Conservation (phyloP, 805 yeast species). For the Wickerhamiella brachini region DNA sequence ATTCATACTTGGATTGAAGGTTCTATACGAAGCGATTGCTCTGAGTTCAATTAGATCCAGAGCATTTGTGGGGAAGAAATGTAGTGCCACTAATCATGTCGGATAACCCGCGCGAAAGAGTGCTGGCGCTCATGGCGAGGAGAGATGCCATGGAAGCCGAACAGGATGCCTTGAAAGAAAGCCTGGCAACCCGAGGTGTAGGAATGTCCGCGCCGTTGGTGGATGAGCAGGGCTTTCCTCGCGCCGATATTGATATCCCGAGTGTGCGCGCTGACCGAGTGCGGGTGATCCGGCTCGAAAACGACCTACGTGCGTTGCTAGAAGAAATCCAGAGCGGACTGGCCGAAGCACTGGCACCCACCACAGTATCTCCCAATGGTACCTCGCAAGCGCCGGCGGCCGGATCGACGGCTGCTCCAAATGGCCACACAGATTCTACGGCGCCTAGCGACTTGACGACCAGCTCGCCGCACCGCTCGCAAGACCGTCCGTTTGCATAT, state of each 20-base stretch:
- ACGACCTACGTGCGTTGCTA: conserved; percentile 47
- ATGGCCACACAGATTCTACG: neutral
- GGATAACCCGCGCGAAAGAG: conserved; percentile 4
- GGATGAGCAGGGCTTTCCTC: conserved; percentile 70
- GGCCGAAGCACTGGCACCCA: conserved; percentile 24
- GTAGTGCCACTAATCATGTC: neutral
- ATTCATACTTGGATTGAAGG: no score
- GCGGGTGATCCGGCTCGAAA: conserved; percentile 50
- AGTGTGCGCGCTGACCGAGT: conserved; percentile 47
- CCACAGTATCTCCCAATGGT: neutral
- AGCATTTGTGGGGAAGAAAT: neutral
- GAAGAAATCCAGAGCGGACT: conserved; percentile 35
- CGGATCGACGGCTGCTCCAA: neutral
- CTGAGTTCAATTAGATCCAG: no score
- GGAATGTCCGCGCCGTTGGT: conserved; percentile 55
- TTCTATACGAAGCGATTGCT: no score
- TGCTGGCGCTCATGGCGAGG: conserved; percentile 10
- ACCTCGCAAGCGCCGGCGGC: neutral
- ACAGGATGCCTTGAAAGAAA: conserved; percentile 29
- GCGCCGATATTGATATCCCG: conserved; percentile 70
- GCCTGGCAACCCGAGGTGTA: conserved; percentile 33
- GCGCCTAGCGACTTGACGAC: no score
- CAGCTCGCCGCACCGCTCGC: no score
- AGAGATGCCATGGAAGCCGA: conserved; percentile 29
- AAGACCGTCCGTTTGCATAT: conserved; percentile 19